Percentiles rank a stretch among this genome's conserved stretches.
Evolutionary conservation across 306 rosid species (phyloP).

Genomic region (Styphnolobium japonicum): DNA sequence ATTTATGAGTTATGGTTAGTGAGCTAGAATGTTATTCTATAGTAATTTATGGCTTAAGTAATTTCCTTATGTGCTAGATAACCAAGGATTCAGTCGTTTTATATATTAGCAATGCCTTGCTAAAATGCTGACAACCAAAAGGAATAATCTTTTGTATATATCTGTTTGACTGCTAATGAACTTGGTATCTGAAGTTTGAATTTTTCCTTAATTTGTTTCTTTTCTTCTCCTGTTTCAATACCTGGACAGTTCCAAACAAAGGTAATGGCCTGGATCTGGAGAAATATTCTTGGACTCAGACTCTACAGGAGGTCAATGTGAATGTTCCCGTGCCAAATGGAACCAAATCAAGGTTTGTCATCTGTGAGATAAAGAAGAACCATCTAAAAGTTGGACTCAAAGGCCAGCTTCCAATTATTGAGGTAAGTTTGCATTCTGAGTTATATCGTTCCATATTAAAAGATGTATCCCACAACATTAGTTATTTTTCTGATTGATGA

Average conservation of each 20-base stretch:
- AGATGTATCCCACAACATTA: background rate
- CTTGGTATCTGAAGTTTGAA: background rate
- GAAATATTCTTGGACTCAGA: slow-evolving; percentile 84
- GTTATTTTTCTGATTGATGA: background rate
- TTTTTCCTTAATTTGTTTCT: background rate
- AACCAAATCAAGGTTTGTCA: slow-evolving; percentile 70
- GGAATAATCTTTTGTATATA: background rate
- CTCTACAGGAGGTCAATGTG: slow-evolving; percentile 73
- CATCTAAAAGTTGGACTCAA: slow-evolving; percentile 83
- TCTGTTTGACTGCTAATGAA: background rate
- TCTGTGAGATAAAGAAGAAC: slow-evolving; percentile 81
- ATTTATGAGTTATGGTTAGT: background rate
- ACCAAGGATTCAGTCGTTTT: background rate
- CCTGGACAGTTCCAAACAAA: slow-evolving; percentile 62
- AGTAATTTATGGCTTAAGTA: background rate
- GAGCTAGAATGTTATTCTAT: background rate
- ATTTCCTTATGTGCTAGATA: background rate
- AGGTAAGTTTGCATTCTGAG: slow-evolving; percentile 44
- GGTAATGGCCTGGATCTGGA: slow-evolving; percentile 93
- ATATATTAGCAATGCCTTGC: background rate
- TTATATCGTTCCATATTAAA: background rate
- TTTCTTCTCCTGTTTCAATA: background rate
- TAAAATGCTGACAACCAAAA: background rate
- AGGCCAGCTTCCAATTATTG: slow-evolving; percentile 90
- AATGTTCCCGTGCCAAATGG: slow-evolving; percentile 75